These are phyloP conservation scores for Inga leiocalycina DNA, from an alignment of 306 rosid genomes.

Conservation along the genomic window DNA sequence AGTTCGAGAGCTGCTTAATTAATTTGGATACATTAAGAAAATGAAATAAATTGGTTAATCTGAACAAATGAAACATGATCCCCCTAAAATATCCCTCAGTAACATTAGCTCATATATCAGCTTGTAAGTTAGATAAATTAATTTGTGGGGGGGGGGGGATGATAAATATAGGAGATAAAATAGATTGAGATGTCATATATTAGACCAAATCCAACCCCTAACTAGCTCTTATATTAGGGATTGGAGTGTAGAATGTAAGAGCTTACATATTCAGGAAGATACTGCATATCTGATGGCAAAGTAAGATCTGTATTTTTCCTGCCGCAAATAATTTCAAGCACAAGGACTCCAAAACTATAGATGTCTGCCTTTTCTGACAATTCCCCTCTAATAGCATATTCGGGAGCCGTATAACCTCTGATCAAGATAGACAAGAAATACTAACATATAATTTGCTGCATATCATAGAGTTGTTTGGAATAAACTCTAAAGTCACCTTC, in stretches of 20 bases:
- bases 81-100: no score
- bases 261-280: constrained; percentile 86
- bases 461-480: not conserved
- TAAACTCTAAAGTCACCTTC: constrained; percentile 5
- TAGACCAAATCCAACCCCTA: not conserved
- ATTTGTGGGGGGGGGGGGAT: not conserved
- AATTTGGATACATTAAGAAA: no score
- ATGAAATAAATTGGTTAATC: no score
- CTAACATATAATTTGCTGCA: not conserved
- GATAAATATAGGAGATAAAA: not conserved
- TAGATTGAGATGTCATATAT: no score
- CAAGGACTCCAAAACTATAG: constrained; percentile 92
- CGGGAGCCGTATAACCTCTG: constrained; percentile 95
- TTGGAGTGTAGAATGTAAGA: not conserved
- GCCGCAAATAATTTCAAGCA: constrained; percentile 79
- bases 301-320: constrained; percentile 82
- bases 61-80: no score
- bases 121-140: no score
- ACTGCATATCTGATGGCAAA: constrained; percentile 77
- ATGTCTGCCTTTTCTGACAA: constrained; percentile 88
- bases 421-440: constrained; percentile 20
- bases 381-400: constrained; percentile 92
- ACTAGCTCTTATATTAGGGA: not conserved
- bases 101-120: no score
- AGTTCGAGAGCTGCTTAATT: no score